Conservation (phyloP, 2,329 filamentous ascomycete genomes). For the Scedosporium minutisporum region DNA sequence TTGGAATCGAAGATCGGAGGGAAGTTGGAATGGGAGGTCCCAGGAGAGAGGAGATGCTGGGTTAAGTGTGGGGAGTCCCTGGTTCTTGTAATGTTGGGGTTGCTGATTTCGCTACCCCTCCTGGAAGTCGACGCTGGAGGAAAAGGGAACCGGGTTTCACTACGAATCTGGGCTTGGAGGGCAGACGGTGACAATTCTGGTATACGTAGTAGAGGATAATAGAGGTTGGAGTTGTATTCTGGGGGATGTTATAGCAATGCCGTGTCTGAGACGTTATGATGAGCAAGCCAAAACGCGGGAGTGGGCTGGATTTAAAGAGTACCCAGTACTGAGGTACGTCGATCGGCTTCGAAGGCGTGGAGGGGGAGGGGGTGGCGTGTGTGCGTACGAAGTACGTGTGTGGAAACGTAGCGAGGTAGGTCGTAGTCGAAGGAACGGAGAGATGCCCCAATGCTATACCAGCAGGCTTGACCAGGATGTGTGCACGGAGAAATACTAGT, state of each 20-base stretch:
- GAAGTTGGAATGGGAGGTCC: constrained; percentile 4
- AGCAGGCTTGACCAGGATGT: constrained; percentile 1
- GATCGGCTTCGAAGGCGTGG: background rate
- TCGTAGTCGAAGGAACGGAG: background rate
- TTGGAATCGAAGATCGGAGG: constrained; percentile 2
- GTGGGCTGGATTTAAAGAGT: constrained; percentile 3
- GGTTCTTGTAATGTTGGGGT: constrained; percentile 6
- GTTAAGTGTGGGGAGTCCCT: constrained; percentile 7
- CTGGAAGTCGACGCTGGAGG: background rate
- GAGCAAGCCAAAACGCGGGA: constrained; percentile 6
- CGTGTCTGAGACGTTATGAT: constrained; percentile 6
- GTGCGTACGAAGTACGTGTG: background rate
- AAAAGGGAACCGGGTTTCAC: constrained; percentile 5
- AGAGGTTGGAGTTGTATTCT: background rate
- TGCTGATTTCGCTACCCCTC: background rate
- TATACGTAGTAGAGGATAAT: background rate
- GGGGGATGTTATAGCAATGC: background rate
- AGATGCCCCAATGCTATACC: background rate
- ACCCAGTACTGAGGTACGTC: background rate
- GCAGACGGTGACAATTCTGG: background rate
- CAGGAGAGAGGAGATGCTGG: background rate
- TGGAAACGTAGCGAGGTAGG: background rate
- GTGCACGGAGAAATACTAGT: constrained; percentile 4
- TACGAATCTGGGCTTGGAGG: background rate
- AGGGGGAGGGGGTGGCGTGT: constrained; percentile 3